A percentile compares a stretch with the other conserved stretches of the same genome.
These are phyloP conservation scores for Phaeomoniella chlamydospora DNA, from an alignment of 2,329 filamentous ascomycete species.

Conservation along the genomic window DNA sequence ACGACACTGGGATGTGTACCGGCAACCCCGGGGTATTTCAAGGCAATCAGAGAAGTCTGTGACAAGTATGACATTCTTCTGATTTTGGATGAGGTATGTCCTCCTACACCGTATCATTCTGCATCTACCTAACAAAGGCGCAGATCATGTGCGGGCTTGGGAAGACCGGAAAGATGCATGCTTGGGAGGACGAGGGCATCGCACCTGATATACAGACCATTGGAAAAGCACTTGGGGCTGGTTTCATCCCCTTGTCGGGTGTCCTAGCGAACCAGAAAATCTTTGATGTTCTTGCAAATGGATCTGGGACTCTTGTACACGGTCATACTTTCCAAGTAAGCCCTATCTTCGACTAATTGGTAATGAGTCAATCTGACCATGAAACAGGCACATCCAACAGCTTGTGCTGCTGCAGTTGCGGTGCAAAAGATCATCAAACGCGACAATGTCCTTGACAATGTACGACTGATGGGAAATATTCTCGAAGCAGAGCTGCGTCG, in stretches of 20 bases:
- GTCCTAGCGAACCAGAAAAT: constrained; percentile 37
- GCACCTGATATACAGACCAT: constrained; percentile 45
- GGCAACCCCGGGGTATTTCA: constrained; percentile 52
- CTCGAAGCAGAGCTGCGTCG: constrained; percentile 27
- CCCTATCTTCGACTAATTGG: too few species aligned
- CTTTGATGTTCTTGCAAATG: constrained; percentile 30
- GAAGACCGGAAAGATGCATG: constrained; percentile 41
- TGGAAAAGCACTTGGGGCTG: constrained; percentile 44
- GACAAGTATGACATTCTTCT: constrained; percentile 56
- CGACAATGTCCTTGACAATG: constrained; percentile 31
- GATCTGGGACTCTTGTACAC: constrained; percentile 37
- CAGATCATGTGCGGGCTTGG: constrained; percentile 50
- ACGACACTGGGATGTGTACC: constrained; percentile 57
- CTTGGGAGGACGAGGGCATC: constrained; percentile 44
- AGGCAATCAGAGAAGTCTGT: constrained; percentile 53
- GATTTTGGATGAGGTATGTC: constrained; percentile 66
- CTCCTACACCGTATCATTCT: too few species aligned
- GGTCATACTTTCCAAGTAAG: constrained; percentile 36
- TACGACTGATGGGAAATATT: constrained; percentile 15
- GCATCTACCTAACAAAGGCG: too few species aligned
- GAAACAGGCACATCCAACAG: constrained; percentile 35
- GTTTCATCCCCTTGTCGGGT: constrained; percentile 40
- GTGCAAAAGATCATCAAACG: constrained; percentile 37
- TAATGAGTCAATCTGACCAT: constrained; percentile 32
- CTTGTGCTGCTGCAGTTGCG: constrained; percentile 36